Base-by-base conservation (phyloP, 352 stramenopile species). In the Globisporangium camurandrum region DNA sequence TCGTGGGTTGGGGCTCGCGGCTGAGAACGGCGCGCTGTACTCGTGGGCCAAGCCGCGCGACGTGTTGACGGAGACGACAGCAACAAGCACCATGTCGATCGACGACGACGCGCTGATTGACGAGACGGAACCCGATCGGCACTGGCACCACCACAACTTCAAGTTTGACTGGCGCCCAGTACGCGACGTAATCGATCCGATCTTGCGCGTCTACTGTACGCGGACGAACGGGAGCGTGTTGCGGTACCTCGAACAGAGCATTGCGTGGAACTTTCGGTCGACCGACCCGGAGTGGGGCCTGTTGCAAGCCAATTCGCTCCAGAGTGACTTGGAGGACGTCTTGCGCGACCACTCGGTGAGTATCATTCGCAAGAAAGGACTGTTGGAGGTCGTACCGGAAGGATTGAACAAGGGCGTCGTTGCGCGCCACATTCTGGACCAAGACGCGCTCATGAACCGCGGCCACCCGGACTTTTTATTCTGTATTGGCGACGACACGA, bases 261-360 rank as follows among this genome's bases (percentile, higher is more conserved):
- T 98, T 49, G 89, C 89, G 34, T 99, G 95, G 95, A 97, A 96
- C 57, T 99, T 98, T 63, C 96, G 97, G 51, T 97, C 86, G 16
- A 97, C 89, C 9, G 96, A 99, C 71, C 95, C 95, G 4, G 96
- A 99, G 60, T 99, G 94, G 94, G 96, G 95, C 3, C 83, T 93
- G 2, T 71, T 98, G 39, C 93, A 98, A 64, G 93, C 94, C 16
- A 97, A 97, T 51, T 93, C 96, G 51, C 64, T 99, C 46, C 80
- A 93, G 46, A 76, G 56, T n/a, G 78, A 94, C 49, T 56, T 94
- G 8, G 79, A 91, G 51, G 75, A 91, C 44, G 80, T 86, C 20
- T 59, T 94, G 36, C 70, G 70, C 17, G 80, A 92, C 43, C 58
- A 83, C 2, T 77, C 78, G 0, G 78, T 94, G 11, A 81, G 66